phyloP scores from a whole-genome alignment of 352 stramenopile species.

The Phytopythium delawarense region DNA sequence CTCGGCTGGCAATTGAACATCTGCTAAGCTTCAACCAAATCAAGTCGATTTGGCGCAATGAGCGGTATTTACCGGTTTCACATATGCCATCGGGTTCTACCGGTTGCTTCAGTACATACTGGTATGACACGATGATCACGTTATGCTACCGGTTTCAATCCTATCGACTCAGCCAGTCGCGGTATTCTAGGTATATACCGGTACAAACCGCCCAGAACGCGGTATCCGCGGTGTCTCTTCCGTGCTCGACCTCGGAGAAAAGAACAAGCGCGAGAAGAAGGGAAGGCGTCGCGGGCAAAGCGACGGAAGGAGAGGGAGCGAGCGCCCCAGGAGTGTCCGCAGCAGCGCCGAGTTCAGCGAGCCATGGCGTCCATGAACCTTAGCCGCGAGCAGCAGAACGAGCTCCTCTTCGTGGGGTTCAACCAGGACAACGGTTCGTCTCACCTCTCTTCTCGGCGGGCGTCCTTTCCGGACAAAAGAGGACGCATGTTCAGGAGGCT shows the following conservation, averaged over 20 bases:
- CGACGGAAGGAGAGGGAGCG: not conserved
- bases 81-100: too few relatives aligned
- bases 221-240: not conserved
- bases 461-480: not conserved
- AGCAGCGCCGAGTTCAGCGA: too few relatives aligned
- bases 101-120: too few relatives aligned
- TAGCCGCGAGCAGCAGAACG: conserved; percentile 86
- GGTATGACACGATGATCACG: too few relatives aligned
- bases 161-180: not conserved
- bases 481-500: not conserved
- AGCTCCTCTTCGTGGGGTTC: conserved; percentile 94
- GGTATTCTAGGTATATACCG: not conserved
- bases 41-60: too few relatives aligned
- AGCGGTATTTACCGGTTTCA: too few relatives aligned
- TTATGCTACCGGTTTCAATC: too few relatives aligned
- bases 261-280: not conserved
- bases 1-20: too few relatives aligned
- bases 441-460: not conserved
- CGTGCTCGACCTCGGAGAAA: not conserved
- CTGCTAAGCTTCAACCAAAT: too few relatives aligned
- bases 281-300: not conserved
- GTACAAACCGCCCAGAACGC: not conserved
- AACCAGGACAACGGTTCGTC: conserved; percentile 91
- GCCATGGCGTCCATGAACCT: conserved; percentile 78
- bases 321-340: not conserved